phyloP scores from a whole-genome alignment of 1,284 basidiomycete species.

The Microbotryum scabiosae region DNA sequence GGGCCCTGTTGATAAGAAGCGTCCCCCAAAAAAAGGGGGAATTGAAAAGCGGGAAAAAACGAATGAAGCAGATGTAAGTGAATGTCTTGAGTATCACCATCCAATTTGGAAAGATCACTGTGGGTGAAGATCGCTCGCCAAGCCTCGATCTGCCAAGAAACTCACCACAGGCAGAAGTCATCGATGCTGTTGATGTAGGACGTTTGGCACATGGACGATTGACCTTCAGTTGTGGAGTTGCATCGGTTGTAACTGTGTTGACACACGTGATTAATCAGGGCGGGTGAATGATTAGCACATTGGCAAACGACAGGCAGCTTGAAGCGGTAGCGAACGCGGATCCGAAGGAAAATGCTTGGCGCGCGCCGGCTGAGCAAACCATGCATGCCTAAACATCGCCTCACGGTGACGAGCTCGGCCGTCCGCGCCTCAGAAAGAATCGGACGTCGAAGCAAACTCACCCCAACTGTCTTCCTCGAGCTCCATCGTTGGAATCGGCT shows the following conservation, averaged over 20 bases:
- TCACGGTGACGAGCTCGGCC: neutral
- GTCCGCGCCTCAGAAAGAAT: no score
- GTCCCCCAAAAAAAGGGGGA: no score
- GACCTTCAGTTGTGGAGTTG: slow-evolving; percentile 37
- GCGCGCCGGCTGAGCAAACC: neutral
- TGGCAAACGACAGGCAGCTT: neutral
- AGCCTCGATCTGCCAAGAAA: neutral
- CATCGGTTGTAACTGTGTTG: slow-evolving; percentile 6
- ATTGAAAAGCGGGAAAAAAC: neutral
- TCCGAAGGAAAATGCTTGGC: neutral
- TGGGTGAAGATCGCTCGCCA: no score
- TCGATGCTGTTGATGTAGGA: slow-evolving; percentile 35
- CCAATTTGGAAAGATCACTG: neutral
- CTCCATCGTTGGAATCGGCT: slow-evolving; percentile 15
- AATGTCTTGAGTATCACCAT: neutral
- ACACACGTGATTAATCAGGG: neutral
- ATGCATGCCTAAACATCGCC: neutral
- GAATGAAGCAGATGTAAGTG: neutral
- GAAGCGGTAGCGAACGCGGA: neutral
- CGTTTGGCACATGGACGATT: slow-evolving; percentile 57
- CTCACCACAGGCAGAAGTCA: slow-evolving; percentile 22
- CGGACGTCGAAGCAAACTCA: no score
- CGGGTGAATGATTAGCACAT: neutral
- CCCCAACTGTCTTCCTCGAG: slow-evolving; percentile 18
- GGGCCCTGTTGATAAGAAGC: slow-evolving; percentile 9